Base-by-base conservation (phyloP, 2,329 filamentous ascomycete species). In the Bipolaris bicolor region DNA sequence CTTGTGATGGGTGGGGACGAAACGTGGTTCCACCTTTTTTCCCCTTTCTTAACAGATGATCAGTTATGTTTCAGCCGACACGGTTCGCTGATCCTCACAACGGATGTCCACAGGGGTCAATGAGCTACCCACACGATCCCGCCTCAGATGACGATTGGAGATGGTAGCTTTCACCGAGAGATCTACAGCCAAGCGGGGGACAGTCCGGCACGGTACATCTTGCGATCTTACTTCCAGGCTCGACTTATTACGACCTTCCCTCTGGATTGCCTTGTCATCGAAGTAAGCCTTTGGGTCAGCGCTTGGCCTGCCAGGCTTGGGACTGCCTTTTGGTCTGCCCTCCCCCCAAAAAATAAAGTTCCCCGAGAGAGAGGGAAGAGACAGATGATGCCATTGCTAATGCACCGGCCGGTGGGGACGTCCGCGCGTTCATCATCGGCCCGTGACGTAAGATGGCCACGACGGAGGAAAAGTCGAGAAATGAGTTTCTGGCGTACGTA, bases 341-440 rank as follows among this genome's bases (percentile, higher is more conserved):
- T n/a, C n/a, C n/a, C n/a, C n/a, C n/a, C n/a, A 31, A 31, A 11
- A 31, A 31, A 31, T 31, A 2, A 31, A 31, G 10, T 31, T 31
- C 2, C 9, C 29, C n/a, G n/a, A n/a, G 9, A 31, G 29, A 31
- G 29, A 31, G 29, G 29, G 10, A 31, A n/a, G 10, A 7, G 39
- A 41, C 7, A 41, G 10, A 24, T 41, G 10, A 11, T 41, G 39
- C 39, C 16, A 20, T 40, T 40, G 37, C 18, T 4, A 9, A 13
- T 18, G 13, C 18, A 37, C 20, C 40, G 34, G 18, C 13, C 31
- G 40, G 15, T 33, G 49, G 55, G 50, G 47, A 37, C 31, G 26
- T 48, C 53, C 55, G 55, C 55, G 55, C 55, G 55, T 57, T 49
- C 45, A 20, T 40, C 36, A 37, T 54, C 44, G 50, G 55, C 29